phyloP scores from a whole-genome alignment of 2,329 filamentous ascomycete genomes.

The Neocatenulostroma microsporum region DNA sequence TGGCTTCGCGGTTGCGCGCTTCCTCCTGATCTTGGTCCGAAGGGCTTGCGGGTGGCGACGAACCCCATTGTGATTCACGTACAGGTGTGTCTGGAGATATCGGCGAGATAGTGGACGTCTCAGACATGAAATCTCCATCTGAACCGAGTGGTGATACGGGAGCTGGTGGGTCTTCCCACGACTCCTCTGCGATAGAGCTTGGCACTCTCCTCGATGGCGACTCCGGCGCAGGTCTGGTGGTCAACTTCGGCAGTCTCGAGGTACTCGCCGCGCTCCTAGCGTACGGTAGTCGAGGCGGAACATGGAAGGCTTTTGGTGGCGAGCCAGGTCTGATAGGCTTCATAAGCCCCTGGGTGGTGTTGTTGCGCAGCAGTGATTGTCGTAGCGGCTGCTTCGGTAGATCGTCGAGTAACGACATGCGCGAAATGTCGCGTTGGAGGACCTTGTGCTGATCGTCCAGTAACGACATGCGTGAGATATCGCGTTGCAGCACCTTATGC shows the following conservation, averaged over 20 bases:
- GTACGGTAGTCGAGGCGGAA: constrained; percentile 18
- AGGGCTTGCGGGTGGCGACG: background rate
- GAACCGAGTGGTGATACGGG: constrained; percentile 8
- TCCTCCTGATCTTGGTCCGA: background rate
- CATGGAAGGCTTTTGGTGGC: constrained; percentile 22
- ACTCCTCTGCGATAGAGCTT: constrained; percentile 1
- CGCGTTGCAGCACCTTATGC: constrained; percentile 10
- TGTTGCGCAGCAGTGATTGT: constrained; percentile 3
- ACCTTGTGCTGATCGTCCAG: constrained; percentile 7
- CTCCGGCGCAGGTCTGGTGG: constrained; percentile 1
- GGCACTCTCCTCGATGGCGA: constrained; percentile 6
- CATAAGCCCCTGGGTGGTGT: constrained; percentile 17
- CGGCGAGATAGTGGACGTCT: constrained; percentile 8
- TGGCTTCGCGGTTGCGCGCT: background rate
- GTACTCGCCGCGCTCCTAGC: constrained; percentile 7
- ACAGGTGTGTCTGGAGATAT: constrained; percentile 8
- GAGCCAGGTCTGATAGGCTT: constrained; percentile 20
- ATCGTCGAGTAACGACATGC: constrained; percentile 12
- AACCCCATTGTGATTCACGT: background rate
- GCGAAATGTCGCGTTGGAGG: constrained; percentile 11
- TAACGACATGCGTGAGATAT: constrained; percentile 7
- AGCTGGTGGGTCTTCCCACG: background rate
- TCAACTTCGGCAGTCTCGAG: constrained; percentile 15
- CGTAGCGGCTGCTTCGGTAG: background rate
- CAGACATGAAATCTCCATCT: constrained; percentile 5